phyloP scores from a whole-genome alignment of 768 basidiomycete species.

The Naematelia aurantialba region DNA sequence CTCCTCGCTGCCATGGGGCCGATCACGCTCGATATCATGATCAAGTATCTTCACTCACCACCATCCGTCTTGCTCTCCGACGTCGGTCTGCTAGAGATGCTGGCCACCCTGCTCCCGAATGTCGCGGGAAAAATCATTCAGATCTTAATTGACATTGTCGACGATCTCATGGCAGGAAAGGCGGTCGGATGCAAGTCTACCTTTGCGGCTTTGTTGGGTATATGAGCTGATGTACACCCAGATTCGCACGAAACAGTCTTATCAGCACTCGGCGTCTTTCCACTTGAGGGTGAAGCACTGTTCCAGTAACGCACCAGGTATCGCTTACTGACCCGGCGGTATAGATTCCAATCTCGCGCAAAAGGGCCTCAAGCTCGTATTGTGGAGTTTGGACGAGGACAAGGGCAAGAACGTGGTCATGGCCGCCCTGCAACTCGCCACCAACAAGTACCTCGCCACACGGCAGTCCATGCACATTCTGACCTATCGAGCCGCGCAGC shows the following conservation, averaged over 20 bases:
- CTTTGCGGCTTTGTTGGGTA: background rate
- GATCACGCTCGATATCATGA: conserved; percentile 28
- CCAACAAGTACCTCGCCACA: conserved; percentile 28
- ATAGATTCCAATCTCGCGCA: conserved; percentile 27
- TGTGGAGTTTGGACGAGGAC: conserved; percentile 40
- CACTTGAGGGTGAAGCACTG: conserved; percentile 34
- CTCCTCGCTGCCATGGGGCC: conserved; percentile 35
- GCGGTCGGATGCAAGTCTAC: conserved; percentile 10
- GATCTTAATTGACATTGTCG: conserved; percentile 32
- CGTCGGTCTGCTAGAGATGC: conserved; percentile 31
- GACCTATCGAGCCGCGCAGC: conserved; percentile 37
- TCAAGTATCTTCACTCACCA: conserved; percentile 27
- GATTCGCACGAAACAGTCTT: conserved; percentile 27
- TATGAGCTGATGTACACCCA: conserved; percentile 3
- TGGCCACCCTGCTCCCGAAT: conserved; percentile 33
- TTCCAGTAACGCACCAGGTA: background rate
- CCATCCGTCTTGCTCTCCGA: conserved; percentile 27
- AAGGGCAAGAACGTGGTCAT: conserved; percentile 29
- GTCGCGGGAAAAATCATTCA: conserved; percentile 27
- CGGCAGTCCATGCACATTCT: conserved; percentile 19
- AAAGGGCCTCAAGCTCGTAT: conserved; percentile 27
- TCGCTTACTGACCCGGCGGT: background rate
- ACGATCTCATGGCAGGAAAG: conserved; percentile 17
- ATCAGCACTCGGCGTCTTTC: conserved; percentile 32
- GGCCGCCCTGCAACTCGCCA: conserved; percentile 30